Evolutionary conservation across 108 stramenopile species (phyloP).

Genomic region (Nannochloropsis oceanica): DNA sequence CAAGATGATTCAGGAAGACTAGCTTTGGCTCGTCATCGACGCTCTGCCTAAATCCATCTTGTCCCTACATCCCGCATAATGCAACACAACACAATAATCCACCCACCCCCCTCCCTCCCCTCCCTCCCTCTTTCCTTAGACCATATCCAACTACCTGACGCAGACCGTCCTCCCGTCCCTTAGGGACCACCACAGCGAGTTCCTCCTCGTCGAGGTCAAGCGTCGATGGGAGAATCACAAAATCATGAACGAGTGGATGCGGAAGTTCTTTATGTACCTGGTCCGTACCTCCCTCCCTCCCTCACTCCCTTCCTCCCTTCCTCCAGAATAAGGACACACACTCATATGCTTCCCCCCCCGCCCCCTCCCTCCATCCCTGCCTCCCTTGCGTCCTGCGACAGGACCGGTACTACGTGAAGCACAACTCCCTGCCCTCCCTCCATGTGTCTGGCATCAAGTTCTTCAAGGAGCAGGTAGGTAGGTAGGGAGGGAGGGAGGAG

Average conservation of each 20-base stretch:
- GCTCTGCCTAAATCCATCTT: not conserved
- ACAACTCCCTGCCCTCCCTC: slow-evolving; percentile 77
- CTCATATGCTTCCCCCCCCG: not conserved
- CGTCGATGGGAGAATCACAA: slow-evolving; percentile 90
- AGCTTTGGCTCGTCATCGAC: not conserved
- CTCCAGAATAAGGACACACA: not conserved
- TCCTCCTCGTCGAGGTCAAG: slow-evolving; percentile 76
- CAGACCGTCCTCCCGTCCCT: slow-evolving; percentile 73
- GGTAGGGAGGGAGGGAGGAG: not conserved
- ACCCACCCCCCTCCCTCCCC: not conserved
- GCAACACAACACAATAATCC: not conserved
- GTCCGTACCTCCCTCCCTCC: slow-evolving; percentile 9
- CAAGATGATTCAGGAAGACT: not conserved
- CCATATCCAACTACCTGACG: slow-evolving; percentile 74
- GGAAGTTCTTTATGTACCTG: slow-evolving; percentile 95
- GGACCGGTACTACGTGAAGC: slow-evolving; percentile 90
- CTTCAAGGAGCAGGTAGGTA: slow-evolving; percentile 51
- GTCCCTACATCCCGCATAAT: not conserved
- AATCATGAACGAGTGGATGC: slow-evolving; percentile 99
- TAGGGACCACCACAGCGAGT: slow-evolving; percentile 52
- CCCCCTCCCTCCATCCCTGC: not conserved
- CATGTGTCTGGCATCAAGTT: slow-evolving; percentile 65
- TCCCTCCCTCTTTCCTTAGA: not conserved
- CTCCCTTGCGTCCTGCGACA: not conserved
- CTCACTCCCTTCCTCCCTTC: not conserved